Evolutionary conservation across 495 filamentous ascomycete species (phyloP), one percentile per base, ranked within the genome.

Genomic region (Glutinoglossum americanum): DNA sequence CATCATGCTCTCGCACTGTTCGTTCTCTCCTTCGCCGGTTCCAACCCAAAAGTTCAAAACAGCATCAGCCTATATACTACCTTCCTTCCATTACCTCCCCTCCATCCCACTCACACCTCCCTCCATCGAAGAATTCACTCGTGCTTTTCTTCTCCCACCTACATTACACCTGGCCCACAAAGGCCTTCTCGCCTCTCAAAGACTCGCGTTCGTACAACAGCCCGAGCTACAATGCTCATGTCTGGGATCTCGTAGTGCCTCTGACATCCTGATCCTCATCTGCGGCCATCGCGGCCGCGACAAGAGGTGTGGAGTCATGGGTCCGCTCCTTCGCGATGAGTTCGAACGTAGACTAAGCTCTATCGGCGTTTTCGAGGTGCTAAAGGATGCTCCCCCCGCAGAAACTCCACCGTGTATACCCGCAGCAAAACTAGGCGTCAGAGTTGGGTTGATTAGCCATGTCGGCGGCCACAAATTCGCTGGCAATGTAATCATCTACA

Each of bases 401-500:
- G 47, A 51, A 6, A 48, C 17, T n/a, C 21, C 47, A 25, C 21
- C 47, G 1, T 10, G 3, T 25, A n/a, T 28, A 13, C 69, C 71
- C 51, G 9, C 56, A 23, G n/a, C 21, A 27, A 48, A 57, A 15
- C 55, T 19, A 58, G 21, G 67, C 62, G 77, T 76, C 3, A 73
- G 80, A 60, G 76, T 95, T 6, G 87, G 79, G 0, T 66, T 84
- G 51, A 87, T 90, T 58, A 90, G 84, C 65, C 90, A 97, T 70
- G 78, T 97, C 56, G 87, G 88, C 0, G 90, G 90, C 0, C 90
- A 96, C 62, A 92, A 92, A 61, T 95, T 83, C 64, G 90, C 90
- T 0, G 90, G 90, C 3, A 97, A 97, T 70, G 81, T 95, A 15
- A 88, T 96, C 53, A 69, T 96, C 0, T 97, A 95, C 66, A 70